Evolutionary conservation across 75 land plant species (phyloP), one percentile per base, ranked within the genome.

Genomic region (Chamaecyparis obtusa): DNA sequence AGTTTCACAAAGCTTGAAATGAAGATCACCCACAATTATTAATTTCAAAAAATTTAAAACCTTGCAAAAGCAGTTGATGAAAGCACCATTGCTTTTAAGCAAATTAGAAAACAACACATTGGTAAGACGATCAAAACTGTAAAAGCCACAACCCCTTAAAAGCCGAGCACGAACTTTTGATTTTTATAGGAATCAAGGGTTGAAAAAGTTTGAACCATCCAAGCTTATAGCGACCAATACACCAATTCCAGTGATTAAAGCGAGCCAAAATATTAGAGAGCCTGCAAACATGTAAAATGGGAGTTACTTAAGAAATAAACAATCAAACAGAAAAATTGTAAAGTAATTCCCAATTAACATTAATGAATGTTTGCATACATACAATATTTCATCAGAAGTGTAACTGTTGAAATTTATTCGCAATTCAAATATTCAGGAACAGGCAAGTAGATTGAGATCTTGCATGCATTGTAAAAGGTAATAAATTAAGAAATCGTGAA

Each of bases 201-300:
- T 98, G 92, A 98, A 93, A 11, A 98, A 82, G 85, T 95, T 93
- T 43, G 99, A 91, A 86, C 94, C 92, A 64, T 93, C 93, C 55
- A 98, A 86, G 64, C 93, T 94, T 67, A 94, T 48, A 39, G 98
- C 92, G 67, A 94, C 94, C 81, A 98, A 83, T 64, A 98, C 89
- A 13, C 91, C 90, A 67, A 94, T 78, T 60, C 94, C 92, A 33
- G 99, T 95, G 35, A 94, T 75, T 21, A 92, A 84, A 74, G 93
- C 95, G 87, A 98, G 92, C 99, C 97, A 96, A 44, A 94, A 57
- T 75, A 98, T 88, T 11, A 92, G 84, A 79, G 85, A 76, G 30
- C 83, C 83, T 86, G 87, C 87, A 69, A 67, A 85, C 36, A 76
- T 86, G 15, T 49, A 51, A 51, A 69, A 48, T 48, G 7, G 10